Percentiles rank a stretch among this genome's conserved stretches.
phyloP scores from a whole-genome alignment of 2,329 filamentous ascomycete species.

The Clonostachys rosea region DNA sequence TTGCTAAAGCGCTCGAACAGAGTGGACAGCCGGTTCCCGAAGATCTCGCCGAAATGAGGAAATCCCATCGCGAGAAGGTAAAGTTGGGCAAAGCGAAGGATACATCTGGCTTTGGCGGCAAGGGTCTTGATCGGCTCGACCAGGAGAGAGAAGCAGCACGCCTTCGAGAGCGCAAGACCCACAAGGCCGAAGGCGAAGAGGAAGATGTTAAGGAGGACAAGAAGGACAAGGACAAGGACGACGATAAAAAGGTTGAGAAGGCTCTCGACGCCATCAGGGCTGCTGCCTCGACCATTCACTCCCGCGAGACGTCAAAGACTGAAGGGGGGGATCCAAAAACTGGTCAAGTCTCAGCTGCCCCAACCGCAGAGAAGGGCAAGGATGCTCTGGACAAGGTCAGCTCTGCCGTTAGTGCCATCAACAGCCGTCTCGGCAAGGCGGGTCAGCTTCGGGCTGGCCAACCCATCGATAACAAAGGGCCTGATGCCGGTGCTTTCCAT shows the following conservation, averaged over 20 bases:
- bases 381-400: slow-evolving; percentile 81
- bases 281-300: slow-evolving; percentile 51
- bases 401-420: slow-evolving; percentile 87
- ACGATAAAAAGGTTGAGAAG: slow-evolving; percentile 65
- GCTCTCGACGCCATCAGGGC: slow-evolving; percentile 62
- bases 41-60: slow-evolving; percentile 58
- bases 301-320: slow-evolving; percentile 43
- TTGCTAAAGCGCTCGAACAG: slow-evolving; percentile 87
- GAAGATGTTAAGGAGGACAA: slow-evolving; percentile 77
- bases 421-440: slow-evolving; percentile 82
- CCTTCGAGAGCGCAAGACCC: slow-evolving; percentile 80
- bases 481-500: slow-evolving; percentile 94
- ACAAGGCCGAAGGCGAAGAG: slow-evolving; percentile 80
- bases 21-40: slow-evolving; percentile 82
- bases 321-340: slow-evolving; percentile 29
- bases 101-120: slow-evolving; percentile 87
- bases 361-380: slow-evolving; percentile 51
- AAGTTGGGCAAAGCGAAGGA: slow-evolving; percentile 90
- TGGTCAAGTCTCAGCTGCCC: slow-evolving; percentile 42
- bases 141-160: slow-evolving; percentile 85
- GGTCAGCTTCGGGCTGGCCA: slow-evolving; percentile 88
- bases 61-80: slow-evolving; percentile 81
- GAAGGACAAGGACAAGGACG: slow-evolving; percentile 66
- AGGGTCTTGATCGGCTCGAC: slow-evolving; percentile 87
- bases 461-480: slow-evolving; percentile 96